Base-by-base conservation (phyloP, 2,329 filamentous ascomycete species). In the Xylariaceae sp. region DNA sequence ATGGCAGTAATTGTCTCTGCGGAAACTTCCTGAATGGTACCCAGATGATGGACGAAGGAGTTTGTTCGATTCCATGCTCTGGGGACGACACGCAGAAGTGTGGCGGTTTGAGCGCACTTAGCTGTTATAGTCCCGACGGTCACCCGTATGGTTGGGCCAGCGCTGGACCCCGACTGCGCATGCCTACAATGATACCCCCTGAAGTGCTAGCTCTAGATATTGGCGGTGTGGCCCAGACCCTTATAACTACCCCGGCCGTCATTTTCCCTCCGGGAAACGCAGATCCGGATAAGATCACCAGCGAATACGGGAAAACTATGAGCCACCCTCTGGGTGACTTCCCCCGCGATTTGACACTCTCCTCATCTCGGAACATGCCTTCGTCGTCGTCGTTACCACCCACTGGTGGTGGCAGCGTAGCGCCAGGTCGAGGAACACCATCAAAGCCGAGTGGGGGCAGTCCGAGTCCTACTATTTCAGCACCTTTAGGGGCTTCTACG, bases 31-130 rank as follows among this genome's bases (percentile, higher is more conserved):
- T 78, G 19, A 67, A 65, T 30, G 68, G 70, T 42, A 73, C 70
- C 31, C 65, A 71, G 47, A 69, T 71, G 58, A 62, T 81, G 19
- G 72, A 74, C 44, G 76, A 78, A 3, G 68, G 64, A 6, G 60
- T 64, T 9, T 84, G 81, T 68, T 66, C 67, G 42, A 75, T 73
- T 62, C 67, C 74, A 1, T 84, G 81, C 64, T 72, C 74, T 50
- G 80, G 78, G 27, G 74, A 80, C 59, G 57, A 58, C 1, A 66
- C 63, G 8, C 69, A 80, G 63, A 70, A 71, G 4, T 84, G 81
- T 61, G 81, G 80, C 46, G 80, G 79, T 12, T 58, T 65, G 51
- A 72, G 72, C 68, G 70, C 73, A 7, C 68, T 80, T 48, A 74
- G 69, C 54, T 71, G 79, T 53, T 80, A 74, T 63, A 72, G 69